Base-by-base conservation (phyloP, 257 asterid genomes). In the Apocynum venetum region DNA sequence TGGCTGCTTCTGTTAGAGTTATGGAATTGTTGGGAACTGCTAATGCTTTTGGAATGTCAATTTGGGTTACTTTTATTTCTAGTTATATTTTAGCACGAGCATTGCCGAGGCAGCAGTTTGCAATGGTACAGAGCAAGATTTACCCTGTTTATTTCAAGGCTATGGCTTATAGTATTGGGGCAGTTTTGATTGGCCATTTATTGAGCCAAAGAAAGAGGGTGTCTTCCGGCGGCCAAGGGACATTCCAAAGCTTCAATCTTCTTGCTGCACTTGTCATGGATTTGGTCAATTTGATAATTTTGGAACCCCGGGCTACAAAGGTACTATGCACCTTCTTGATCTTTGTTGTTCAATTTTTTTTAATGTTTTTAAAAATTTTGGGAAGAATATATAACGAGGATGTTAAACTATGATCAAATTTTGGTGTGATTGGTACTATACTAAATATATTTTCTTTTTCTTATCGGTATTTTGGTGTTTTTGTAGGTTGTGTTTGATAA, bases 221-320 rank as follows among this genome's bases (percentile, higher is more conserved):
- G 51, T 20, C 67, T 0, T 52, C 81, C 7, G 25, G 70, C 7
- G 38, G 75, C 36, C 41, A 57, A 20, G 92, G 82, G 52, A 63
- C 25, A 52, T 68, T 87, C 43, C 90, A 85, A 70, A 80, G 86
- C 8, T 76, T 81, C 17, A 85, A 86, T 72, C 97, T 94, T 43
- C 5, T 82, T 20, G 84, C 82, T 10, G 57, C 96, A 4, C 81
- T 92, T 10, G 59, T n/a, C 48, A 79, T 81, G 90, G 76, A 86
- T 61, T 72, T 91, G 86, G 74, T 77, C 46, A 94, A 92, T 80
- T 40, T 87, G 81, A 11, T 79, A n/a, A 88, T 76, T 71, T 48
- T 94, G 85, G 98, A 92, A 83, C 97, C 97, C 75, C 87, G 82
- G 6, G 97, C 97, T 0, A 83, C 87, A 2, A 89, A 89, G 97